Evolutionary conservation across 2,329 filamentous ascomycete species (phyloP), one percentile per base, ranked within the genome.

Genomic region (Neonectria coccinea): DNA sequence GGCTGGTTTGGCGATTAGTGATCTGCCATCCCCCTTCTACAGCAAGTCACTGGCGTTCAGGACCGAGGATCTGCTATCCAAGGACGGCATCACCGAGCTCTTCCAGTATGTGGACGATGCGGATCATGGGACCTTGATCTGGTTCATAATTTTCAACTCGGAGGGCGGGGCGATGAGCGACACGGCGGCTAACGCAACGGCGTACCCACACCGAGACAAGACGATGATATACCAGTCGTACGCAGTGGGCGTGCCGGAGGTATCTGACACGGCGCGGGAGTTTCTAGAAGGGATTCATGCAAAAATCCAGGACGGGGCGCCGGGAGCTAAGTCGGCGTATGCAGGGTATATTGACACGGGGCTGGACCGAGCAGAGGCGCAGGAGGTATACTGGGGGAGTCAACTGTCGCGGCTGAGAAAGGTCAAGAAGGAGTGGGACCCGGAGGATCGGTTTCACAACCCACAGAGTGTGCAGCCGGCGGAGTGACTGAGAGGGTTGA

Each of bases 171-270:
- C 87, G 12, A 82, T 88, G 55, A 83, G 82, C 68, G 87, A 91
- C 62, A 78, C 86, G 1, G 77, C 87, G 0, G 74, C 76, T 65
- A 81, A 89, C 68, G 84, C 84, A 10, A 90, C 88, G 0, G 84
- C 88, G 8, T 91, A 89, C 71, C 83, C 85, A 1, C 89, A 91
- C 70, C 85, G 89, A 51, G 86, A 91, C 79, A 87, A 87, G 67
- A 70, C 90, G 44, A 85, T 90, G 77, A 89, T 88, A 78, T 84
- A 88, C 72, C 87, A 91, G 72, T 86, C 84, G 0, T 91, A 90
- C 71, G 86, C 82, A 9, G 72, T 90, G 48, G 85, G 84, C 18
- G 69, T 87, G 0, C 77, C 81, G 0, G 76, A 76, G 1, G 72
- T 89, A 14, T 80, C 79, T 1, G 66, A 79, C n/a, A 79, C 76